phyloP scores from a whole-genome alignment of 2,329 filamentous ascomycete species.

The Epichloe uncinata region DNA sequence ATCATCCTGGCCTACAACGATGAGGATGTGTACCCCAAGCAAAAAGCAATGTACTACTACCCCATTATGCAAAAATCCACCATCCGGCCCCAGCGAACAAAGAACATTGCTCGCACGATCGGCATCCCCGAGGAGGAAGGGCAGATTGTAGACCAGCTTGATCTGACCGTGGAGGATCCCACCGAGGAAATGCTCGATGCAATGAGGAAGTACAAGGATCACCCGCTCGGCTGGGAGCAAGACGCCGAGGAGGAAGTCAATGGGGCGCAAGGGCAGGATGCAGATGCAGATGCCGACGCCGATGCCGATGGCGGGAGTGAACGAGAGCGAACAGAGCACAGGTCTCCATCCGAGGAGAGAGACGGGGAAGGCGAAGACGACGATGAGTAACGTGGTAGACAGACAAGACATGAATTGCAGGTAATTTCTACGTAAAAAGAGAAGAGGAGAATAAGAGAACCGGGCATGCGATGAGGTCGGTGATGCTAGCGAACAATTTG shows the following conservation, averaged over 20 bases:
- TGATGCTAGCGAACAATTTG: not conserved
- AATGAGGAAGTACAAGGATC: slow-evolving; percentile 37
- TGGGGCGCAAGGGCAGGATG: slow-evolving; percentile 11
- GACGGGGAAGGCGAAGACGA: slow-evolving; percentile 25
- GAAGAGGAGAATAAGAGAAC: not conserved
- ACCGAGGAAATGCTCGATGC: slow-evolving; percentile 37
- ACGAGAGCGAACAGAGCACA: slow-evolving; percentile 10
- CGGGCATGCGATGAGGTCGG: not conserved
- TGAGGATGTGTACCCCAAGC: slow-evolving; percentile 33
- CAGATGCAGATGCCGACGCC: slow-evolving; percentile 4
- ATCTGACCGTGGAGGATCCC: slow-evolving; percentile 42
- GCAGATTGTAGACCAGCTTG: slow-evolving; percentile 41
- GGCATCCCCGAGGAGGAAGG: slow-evolving; percentile 32
- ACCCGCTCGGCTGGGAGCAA: slow-evolving; percentile 36
- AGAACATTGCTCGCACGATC: slow-evolving; percentile 44
- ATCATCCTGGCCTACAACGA: slow-evolving; percentile 46
- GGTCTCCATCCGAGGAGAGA: slow-evolving; percentile 19
- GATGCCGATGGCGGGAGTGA: slow-evolving; percentile 10
- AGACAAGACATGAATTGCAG: too few relatives aligned
- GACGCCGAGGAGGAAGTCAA: slow-evolving; percentile 20
- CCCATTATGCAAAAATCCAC: slow-evolving; percentile 51
- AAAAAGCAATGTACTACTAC: slow-evolving; percentile 53
- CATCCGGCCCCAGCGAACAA: slow-evolving; percentile 49
- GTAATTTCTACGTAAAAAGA: too few relatives aligned
- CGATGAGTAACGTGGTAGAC: not conserved